Conservation (phyloP, 352 stramenopile genomes). For the Phytophthora quininea region DNA sequence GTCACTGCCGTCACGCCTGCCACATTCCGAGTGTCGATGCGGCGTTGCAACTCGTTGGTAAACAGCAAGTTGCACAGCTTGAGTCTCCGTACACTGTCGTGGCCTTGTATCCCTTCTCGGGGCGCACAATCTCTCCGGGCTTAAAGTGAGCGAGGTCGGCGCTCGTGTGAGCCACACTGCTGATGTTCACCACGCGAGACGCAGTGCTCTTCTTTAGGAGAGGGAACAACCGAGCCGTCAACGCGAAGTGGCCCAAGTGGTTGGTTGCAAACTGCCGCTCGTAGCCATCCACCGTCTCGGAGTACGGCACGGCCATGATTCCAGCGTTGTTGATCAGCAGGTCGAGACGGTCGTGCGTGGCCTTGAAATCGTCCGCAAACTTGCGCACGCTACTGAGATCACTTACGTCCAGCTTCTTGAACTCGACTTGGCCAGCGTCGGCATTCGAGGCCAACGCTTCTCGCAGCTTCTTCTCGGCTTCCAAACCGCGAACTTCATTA, state of each 20-base stretch:
- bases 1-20: slow-evolving; percentile 29
- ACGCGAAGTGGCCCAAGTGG: slow-evolving; percentile 35
- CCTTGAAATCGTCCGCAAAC: no score
- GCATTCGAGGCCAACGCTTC: neutral
- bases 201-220: slow-evolving; percentile 33
- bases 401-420: slow-evolving; percentile 57
- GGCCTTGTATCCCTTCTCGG: slow-evolving; percentile 21
- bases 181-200: slow-evolving; percentile 36
- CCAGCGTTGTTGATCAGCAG: no score
- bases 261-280: slow-evolving; percentile 28
- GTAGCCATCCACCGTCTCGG: no score
- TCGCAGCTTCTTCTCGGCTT: no score
- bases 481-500: no score
- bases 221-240: slow-evolving; percentile 52
- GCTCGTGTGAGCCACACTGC: slow-evolving; percentile 38
- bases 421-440: slow-evolving; percentile 45
- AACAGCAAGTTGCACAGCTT: slow-evolving; percentile 70
- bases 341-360: no score
- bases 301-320: no score
- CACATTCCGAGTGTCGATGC: slow-evolving; percentile 26
- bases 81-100: slow-evolving; percentile 40
- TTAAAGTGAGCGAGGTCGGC: slow-evolving; percentile 12
- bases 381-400: slow-evolving; percentile 41
- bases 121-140: slow-evolving; percentile 13
- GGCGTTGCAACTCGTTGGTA: slow-evolving; percentile 47